Conservation (phyloP, 345 rosid genomes). For the Syzygium aqueum region DNA sequence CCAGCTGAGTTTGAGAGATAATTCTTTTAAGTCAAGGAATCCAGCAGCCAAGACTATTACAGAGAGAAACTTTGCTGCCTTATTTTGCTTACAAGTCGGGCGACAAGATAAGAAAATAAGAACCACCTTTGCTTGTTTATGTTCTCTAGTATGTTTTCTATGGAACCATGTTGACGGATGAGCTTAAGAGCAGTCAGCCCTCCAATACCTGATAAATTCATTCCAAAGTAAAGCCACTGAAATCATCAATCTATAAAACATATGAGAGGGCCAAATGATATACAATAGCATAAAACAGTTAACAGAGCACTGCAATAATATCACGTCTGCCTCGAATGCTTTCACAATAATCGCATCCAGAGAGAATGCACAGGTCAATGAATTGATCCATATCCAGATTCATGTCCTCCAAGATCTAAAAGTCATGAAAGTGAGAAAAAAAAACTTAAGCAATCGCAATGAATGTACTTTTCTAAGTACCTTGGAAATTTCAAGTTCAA, state of each 20-base stretch:
- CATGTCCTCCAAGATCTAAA: slow-evolving; percentile 32
- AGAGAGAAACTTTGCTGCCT: not conserved
- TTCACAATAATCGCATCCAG: slow-evolving; percentile 96
- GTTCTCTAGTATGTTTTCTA: slow-evolving; percentile 70
- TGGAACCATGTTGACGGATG: slow-evolving; percentile 78
- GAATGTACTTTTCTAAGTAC: slow-evolving; percentile 16
- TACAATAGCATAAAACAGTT: not conserved
- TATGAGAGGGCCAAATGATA: not conserved
- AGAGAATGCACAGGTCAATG: slow-evolving; percentile 86
- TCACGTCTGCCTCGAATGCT: slow-evolving; percentile 59
- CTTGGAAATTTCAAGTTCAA: slow-evolving; percentile 84
- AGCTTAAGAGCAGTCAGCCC: slow-evolving; percentile 87
- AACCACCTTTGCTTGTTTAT: slow-evolving; percentile 71
- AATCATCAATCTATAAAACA: not conserved
- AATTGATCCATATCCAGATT: slow-evolving; percentile 75
- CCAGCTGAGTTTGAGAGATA: no score
- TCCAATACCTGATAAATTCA: slow-evolving; percentile 52
- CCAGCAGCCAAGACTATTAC: no score
- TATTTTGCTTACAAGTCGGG: not conserved
- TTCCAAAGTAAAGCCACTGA: not conserved
- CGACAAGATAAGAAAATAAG: not conserved
- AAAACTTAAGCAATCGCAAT: slow-evolving; percentile 6
- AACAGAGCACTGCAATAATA: not conserved
- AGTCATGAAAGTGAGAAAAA: slow-evolving; percentile 22
- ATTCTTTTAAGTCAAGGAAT: no score